Evolutionary conservation across 2,329 filamentous ascomycete genomes (phyloP).

Genomic region (Ascosphaera aggregata): DNA sequence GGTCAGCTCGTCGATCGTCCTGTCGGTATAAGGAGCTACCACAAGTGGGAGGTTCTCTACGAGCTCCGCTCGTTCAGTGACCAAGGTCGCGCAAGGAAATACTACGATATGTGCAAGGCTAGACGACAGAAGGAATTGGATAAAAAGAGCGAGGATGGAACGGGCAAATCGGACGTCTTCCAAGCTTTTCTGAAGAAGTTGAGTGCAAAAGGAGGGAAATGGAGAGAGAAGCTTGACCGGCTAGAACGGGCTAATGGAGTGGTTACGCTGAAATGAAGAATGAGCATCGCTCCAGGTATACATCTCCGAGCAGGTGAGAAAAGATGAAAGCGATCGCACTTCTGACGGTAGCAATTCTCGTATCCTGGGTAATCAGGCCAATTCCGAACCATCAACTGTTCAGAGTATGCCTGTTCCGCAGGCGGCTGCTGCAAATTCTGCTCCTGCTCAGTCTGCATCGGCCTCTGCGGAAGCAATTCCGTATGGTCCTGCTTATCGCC

Average conservation of each 20-base stretch:
- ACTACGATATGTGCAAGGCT: conserved; percentile 34
- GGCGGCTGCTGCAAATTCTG: too few species aligned
- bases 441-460: too few species aligned
- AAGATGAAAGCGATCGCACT: too few species aligned
- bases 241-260: conserved; percentile 24
- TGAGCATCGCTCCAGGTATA: too few species aligned
- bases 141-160: conserved; percentile 16
- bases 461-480: too few species aligned
- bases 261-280: conserved; percentile 4
- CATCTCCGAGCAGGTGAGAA: too few species aligned
- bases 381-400: too few species aligned
- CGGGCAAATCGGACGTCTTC: conserved; percentile 10
- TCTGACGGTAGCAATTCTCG: too few species aligned
- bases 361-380: too few species aligned
- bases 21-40: conserved; percentile 16
- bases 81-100: conserved; percentile 18
- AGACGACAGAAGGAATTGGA: conserved; percentile 29
- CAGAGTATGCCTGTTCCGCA: too few species aligned
- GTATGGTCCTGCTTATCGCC: too few species aligned
- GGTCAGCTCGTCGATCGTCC: conserved; percentile 40
- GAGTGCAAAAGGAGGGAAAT: conserved; percentile 32
- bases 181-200: conserved; percentile 17
- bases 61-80: conserved; percentile 38
- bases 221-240: conserved; percentile 31
- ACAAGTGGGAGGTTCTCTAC: conserved; percentile 58